Evolutionary conservation across 2,329 filamentous ascomycete genomes (phyloP).

Genomic region (Herpotrichia juniperi): DNA sequence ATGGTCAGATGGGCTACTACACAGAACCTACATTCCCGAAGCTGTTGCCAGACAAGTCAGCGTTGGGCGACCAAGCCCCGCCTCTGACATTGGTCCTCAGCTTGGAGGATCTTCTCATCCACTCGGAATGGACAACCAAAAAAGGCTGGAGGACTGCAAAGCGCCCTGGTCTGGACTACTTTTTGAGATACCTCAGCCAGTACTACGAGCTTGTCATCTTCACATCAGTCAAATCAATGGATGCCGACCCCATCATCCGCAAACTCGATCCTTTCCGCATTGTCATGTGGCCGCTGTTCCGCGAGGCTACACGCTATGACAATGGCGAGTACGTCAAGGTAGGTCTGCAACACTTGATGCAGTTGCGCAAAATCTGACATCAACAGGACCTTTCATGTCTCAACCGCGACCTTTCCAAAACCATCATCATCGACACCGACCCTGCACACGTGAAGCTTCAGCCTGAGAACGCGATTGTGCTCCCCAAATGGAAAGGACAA

Average conservation of each 20-base stretch:
- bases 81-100: slow-evolving; percentile 93
- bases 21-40: slow-evolving; percentile 95
- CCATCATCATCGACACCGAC: slow-evolving; percentile 92
- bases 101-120: slow-evolving; percentile 90
- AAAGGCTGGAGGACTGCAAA: slow-evolving; percentile 96
- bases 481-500: slow-evolving; percentile 89
- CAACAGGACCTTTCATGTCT: slow-evolving; percentile 90
- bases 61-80: slow-evolving; percentile 67
- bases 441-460: slow-evolving; percentile 81
- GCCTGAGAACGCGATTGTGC: slow-evolving; percentile 93
- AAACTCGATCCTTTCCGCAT: slow-evolving; percentile 96
- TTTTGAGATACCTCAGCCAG: slow-evolving; percentile 92
- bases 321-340: slow-evolving; percentile 97
- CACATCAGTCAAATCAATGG: slow-evolving; percentile 82
- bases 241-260: slow-evolving; percentile 84
- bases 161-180: slow-evolving; percentile 94
- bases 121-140: slow-evolving; percentile 92
- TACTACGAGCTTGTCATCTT: slow-evolving; percentile 99
- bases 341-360: slow-evolving; percentile 26
- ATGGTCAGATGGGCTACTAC: slow-evolving; percentile 85
- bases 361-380: slow-evolving; percentile 16
- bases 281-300: slow-evolving; percentile 92
- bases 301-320: slow-evolving; percentile 96
- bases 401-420: slow-evolving; percentile 93
- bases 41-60: slow-evolving; percentile 74